These are phyloP conservation scores for Microcos paniculata DNA, from an alignment of 345 rosid genomes.

Conservation along the genomic window DNA sequence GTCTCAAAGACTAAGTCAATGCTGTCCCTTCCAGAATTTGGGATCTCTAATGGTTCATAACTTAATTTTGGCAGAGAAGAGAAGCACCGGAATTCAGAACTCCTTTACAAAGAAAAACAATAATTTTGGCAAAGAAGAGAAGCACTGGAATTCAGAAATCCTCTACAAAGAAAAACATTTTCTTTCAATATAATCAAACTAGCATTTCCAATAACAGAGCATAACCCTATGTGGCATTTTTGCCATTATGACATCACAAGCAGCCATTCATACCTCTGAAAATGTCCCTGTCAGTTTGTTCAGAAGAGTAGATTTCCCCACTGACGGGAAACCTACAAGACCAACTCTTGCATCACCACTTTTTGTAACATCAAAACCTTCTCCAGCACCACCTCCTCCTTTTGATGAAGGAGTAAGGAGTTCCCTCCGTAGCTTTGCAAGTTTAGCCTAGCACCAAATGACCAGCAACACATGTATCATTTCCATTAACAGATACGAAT, in stretches of 20 bases:
- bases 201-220: background rate
- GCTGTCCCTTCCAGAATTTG: background rate
- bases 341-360: slow-evolving; percentile 99
- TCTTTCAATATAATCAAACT: background rate
- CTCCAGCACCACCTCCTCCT: slow-evolving; percentile 88
- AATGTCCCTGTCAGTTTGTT: slow-evolving; percentile 92
- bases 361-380: slow-evolving; percentile 97
- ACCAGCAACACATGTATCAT: background rate
- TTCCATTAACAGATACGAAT: background rate
- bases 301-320: slow-evolving; percentile 97
- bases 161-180: background rate
- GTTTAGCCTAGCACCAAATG: slow-evolving; percentile 62
- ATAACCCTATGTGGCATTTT: background rate
- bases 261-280: slow-evolving; percentile 66
- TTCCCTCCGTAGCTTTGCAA: slow-evolving; percentile 91
- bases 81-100: background rate
- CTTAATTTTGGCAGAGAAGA: background rate
- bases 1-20: background rate
- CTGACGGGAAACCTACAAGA: slow-evolving; percentile 92
- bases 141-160: background rate
- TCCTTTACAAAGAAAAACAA: background rate
- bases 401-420: slow-evolving; percentile 86
- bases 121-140: background rate
- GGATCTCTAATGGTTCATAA: background rate
- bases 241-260: background rate